Conservation (phyloP, 805 yeast genomes). For the Candida ortonii region DNA sequence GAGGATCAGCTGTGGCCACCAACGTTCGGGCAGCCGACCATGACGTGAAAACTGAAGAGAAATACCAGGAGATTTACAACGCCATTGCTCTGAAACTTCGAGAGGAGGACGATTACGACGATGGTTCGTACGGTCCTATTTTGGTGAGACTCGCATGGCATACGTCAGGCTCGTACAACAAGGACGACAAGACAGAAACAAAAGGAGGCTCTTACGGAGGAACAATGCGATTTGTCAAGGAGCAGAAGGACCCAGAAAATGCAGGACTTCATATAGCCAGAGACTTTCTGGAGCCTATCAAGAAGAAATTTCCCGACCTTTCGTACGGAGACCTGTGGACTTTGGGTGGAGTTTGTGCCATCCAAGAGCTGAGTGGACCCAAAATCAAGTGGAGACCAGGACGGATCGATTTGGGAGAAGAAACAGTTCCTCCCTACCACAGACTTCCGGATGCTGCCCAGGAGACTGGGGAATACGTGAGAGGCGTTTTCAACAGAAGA, state of each 20-base stretch:
- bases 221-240: conserved; percentile 51
- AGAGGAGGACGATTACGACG: conserved; percentile 57
- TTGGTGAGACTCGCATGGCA: conserved; percentile 51
- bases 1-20: conserved; percentile 32
- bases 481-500: conserved; percentile 40
- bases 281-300: conserved; percentile 52
- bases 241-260: conserved; percentile 48
- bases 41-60: conserved; percentile 38
- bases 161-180: conserved; percentile 46
- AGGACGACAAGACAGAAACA: conserved; percentile 38
- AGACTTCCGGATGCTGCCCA: conserved; percentile 49
- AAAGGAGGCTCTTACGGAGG: conserved; percentile 50
- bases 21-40: conserved; percentile 34
- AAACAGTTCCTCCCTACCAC: conserved; percentile 44
- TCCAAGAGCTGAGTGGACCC: conserved; percentile 67
- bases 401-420: conserved; percentile 36
- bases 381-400: conserved; percentile 56
- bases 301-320: conserved; percentile 55
- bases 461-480: conserved; percentile 42
- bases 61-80: conserved; percentile 66
- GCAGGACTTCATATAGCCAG: conserved; percentile 54
- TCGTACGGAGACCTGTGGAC: conserved; percentile 72
- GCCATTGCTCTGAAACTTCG: conserved; percentile 64
- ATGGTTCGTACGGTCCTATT: conserved; percentile 55
- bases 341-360: conserved; percentile 61